Conservation (phyloP, 164 flowering plant genomes). For the Magnolia kwangsiensis region DNA sequence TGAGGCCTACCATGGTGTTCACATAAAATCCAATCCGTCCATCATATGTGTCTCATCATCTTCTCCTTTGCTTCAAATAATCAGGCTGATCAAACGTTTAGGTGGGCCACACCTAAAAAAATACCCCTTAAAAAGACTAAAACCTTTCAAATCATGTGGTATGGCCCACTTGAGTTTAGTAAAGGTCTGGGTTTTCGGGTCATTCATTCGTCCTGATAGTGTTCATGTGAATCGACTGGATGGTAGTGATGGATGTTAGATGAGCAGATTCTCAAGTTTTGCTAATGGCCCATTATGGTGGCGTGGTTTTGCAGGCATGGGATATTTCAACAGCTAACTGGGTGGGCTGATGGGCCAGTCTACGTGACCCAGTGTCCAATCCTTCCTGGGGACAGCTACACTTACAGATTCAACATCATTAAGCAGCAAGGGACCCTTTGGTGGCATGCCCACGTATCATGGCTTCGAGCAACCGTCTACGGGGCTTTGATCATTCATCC, state of each 20-base stretch:
- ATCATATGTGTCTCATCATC: too few species aligned
- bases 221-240: too few species aligned
- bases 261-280: neutral
- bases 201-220: too few species aligned
- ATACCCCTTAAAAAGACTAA: too few species aligned
- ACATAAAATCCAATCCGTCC: too few species aligned
- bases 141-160: too few species aligned
- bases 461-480: slow-evolving; percentile 26
- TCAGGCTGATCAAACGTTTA: too few species aligned
- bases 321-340: slow-evolving; percentile 17
- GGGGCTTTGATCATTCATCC: slow-evolving; percentile 30
- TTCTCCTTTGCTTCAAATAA: too few species aligned
- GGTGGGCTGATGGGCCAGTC: slow-evolving; percentile 27
- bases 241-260: neutral
- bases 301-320: slow-evolving; percentile 27
- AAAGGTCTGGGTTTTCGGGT: too few species aligned
- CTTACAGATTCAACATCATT: slow-evolving; percentile 22
- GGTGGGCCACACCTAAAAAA: too few species aligned
- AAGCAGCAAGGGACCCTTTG: slow-evolving; percentile 29
- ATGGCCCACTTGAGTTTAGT: too few species aligned
- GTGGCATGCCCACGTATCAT: slow-evolving; percentile 28
- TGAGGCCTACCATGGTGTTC: too few species aligned
- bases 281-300: neutral
- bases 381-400: slow-evolving; percentile 19
- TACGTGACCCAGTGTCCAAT: slow-evolving; percentile 31